phyloP scores from a whole-genome alignment of 2,329 filamentous ascomycete species.

The Phyllosticta citriasiana region DNA sequence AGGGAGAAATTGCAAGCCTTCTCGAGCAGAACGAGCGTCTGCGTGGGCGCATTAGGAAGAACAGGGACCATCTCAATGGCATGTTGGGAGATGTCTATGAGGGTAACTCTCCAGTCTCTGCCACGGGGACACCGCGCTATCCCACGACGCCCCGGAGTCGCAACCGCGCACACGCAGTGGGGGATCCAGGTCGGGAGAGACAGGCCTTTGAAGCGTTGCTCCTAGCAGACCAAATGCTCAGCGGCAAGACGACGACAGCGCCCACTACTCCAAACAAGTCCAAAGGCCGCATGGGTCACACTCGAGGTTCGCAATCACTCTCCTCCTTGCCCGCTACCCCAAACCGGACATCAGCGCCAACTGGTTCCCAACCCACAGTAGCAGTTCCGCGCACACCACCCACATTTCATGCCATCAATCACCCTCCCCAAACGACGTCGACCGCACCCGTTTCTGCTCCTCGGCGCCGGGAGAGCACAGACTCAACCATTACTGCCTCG shows the following conservation, averaged over 20 bases:
- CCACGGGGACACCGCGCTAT: conserved; percentile 32
- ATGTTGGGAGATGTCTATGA: conserved; percentile 37
- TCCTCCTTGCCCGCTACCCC: conserved; percentile 78
- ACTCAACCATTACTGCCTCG: conserved; percentile 40
- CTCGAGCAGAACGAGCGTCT: conserved; percentile 67
- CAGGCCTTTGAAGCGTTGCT: conserved; percentile 69
- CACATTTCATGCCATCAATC: conserved; percentile 34
- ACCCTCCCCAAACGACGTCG: conserved; percentile 32
- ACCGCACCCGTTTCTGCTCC: conserved; percentile 23
- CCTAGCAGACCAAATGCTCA: conserved; percentile 63
- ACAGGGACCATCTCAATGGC: conserved; percentile 70
- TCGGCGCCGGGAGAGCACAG: conserved; percentile 56
- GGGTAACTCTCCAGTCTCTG: conserved; percentile 54
- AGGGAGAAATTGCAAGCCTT: conserved; percentile 61
- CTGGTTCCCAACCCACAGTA: conserved; percentile 45
- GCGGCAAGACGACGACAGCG: conserved; percentile 64
- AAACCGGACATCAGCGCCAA: conserved; percentile 42
- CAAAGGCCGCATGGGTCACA: conserved; percentile 51
- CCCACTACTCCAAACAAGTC: conserved; percentile 56
- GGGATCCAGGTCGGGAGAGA: conserved; percentile 36
- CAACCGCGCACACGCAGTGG: background rate
- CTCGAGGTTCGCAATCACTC: conserved; percentile 68
- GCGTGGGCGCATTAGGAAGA: conserved; percentile 76
- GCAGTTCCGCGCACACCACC: conserved; percentile 44
- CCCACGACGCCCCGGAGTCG: conserved; percentile 19